These are phyloP conservation scores for Ormosia semicastrata DNA, from an alignment of 306 rosid genomes.

Conservation along the genomic window DNA sequence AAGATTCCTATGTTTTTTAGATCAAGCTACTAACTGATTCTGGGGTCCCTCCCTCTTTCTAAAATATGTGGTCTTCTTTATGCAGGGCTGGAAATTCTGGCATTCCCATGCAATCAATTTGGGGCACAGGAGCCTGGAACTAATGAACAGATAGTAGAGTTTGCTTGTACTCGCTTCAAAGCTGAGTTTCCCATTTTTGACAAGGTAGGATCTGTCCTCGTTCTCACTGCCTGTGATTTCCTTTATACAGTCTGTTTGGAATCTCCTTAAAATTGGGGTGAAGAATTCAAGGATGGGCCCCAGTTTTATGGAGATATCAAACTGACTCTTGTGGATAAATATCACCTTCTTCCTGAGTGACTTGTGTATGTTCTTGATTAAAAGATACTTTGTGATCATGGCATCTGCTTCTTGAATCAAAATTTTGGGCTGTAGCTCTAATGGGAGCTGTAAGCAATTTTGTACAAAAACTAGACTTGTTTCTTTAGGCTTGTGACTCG, in stretches of 20 bases:
- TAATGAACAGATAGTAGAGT: slow-evolving; percentile 69
- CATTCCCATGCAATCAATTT: slow-evolving; percentile 85
- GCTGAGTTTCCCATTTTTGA: slow-evolving; percentile 79
- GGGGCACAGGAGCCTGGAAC: slow-evolving; percentile 81
- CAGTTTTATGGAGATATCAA: not conserved
- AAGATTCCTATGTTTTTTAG: not conserved
- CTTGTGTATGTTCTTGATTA: not conserved
- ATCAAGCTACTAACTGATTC: not conserved
- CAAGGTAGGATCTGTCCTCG: slow-evolving; percentile 43
- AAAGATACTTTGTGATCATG: not conserved
- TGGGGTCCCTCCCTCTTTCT: not conserved
- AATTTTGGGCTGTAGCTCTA: not conserved
- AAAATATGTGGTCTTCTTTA: not conserved
- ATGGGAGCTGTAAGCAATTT: too few relatives aligned
- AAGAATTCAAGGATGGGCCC: not conserved
- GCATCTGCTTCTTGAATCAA: not conserved
- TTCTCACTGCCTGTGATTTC: not conserved
- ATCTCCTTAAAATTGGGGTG: not conserved
- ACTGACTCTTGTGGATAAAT: not conserved
- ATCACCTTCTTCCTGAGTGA: not conserved
- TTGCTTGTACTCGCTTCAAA: slow-evolving; percentile 81
- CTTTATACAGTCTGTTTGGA: not conserved
- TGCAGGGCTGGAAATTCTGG: slow-evolving; percentile 71
- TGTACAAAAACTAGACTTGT: too few relatives aligned
- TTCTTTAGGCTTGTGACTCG: too few relatives aligned